A percentile compares a stretch with the other conserved stretches of the same genome.
Conservation (phyloP, 805 yeast genomes). For the Kluyveromyces aestuarii region DNA sequence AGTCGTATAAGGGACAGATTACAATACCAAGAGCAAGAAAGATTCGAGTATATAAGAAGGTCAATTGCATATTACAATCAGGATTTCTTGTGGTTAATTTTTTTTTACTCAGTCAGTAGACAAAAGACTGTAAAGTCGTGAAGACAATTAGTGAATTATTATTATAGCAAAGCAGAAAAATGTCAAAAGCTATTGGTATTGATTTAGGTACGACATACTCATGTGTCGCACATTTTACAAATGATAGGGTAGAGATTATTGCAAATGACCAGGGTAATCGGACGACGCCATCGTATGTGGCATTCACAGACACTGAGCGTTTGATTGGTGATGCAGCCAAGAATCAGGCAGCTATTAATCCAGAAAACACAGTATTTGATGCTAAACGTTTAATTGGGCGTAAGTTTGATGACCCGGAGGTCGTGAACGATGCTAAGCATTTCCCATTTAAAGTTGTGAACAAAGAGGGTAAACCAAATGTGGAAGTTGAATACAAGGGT, state of each 20-base stretch:
- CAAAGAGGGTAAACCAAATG: constrained; percentile 69
- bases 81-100: no score
- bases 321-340: constrained; percentile 95
- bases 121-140: neutral
- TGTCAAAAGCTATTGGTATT: constrained; percentile 57
- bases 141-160: neutral
- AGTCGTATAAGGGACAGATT: no score
- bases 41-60: no score
- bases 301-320: constrained; percentile 88
- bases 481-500: constrained; percentile 74
- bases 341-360: constrained; percentile 95
- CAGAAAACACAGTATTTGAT: constrained; percentile 81
- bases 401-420: constrained; percentile 70
- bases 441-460: constrained; percentile 76
- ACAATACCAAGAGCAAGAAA: no score
- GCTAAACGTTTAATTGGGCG: constrained; percentile 93
- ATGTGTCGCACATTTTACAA: constrained; percentile 91
- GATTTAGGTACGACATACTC: constrained; percentile 89
- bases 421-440: constrained; percentile 70
- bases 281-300: constrained; percentile 94
- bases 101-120: neutral
- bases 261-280: constrained; percentile 99
- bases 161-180: constrained; percentile 9
- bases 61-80: no score
- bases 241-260: constrained; percentile 88